Base-by-base conservation (phyloP, 805 yeast species). In the Schwanniomyces sp. region DNA sequence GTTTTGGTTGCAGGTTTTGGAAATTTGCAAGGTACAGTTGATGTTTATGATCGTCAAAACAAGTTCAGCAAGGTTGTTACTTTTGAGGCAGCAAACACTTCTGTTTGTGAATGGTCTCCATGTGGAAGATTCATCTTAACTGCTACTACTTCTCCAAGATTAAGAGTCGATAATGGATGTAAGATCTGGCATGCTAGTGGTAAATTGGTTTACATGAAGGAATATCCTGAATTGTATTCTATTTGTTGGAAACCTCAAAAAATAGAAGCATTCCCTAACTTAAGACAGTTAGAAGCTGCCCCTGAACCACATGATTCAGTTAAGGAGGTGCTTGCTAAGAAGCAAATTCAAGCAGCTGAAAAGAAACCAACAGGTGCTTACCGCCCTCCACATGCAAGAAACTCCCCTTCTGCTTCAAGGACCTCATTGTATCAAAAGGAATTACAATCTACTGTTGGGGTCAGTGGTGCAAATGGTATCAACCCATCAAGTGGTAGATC, bases 41-140 rank as follows among this genome's bases (percentile, higher is more conserved):
- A 95, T 65, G 86, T 94, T 51, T 84, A 91, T 63, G 99, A 94
- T 73, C 87, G 97, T 64, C 89, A 84, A 66, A 84, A 86, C 63
- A 86, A 88, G 67, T 92, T 91, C 66, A 71, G 77, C 47, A 88
- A 88, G 66, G 81, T 94, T 45, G 76, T 91, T 17, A 78, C 88
- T 16, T 86, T 94, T 61, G 88, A 89, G 62, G 99, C 98, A 11
- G 73, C 96, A 40, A 95, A 94, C 72, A 91, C 98, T 12, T 86
- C 96, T n/a, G 95, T 86, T 40, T 92, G 97, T 66, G 89, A 88
- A 66, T 94, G 99, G 99, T 85, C 95, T 2, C 99, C 99, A 8
- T 96, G 94, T 69, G 98, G 99, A 34, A 84, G 94, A 61, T 91
- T 79, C 62, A 83, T 94, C 48, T 72, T 94, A 66, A 92, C 98